Percentiles rank a stretch among this genome's conserved stretches.
These are phyloP conservation scores for Euphorbia peplus DNA, from an alignment of 345 rosid species.

Conservation along the genomic window DNA sequence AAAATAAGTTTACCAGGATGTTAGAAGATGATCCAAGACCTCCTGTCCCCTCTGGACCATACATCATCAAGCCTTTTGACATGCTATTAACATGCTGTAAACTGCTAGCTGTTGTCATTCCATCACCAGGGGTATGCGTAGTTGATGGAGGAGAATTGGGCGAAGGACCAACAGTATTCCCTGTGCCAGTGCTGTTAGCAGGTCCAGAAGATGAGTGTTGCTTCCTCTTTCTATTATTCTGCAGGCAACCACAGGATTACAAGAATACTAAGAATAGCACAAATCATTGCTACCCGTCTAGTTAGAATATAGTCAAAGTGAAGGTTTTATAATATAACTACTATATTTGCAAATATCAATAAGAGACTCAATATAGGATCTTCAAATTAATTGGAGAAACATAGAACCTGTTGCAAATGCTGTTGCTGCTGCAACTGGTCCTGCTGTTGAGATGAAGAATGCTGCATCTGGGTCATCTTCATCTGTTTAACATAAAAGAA, in stretches of 20 bases:
- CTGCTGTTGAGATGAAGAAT: slow-evolving; percentile 53
- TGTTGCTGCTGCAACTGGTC: slow-evolving; percentile 47
- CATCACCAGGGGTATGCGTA: slow-evolving; percentile 68
- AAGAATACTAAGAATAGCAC: not conserved
- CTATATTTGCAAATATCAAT: slow-evolving; percentile 7
- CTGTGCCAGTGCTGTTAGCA: slow-evolving; percentile 63
- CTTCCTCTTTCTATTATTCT: slow-evolving; percentile 58
- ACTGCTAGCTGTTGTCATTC: slow-evolving; percentile 40
- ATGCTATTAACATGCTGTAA: slow-evolving; percentile 39
- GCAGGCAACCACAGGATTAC: slow-evolving; percentile 18
- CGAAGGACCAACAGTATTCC: slow-evolving; percentile 57
- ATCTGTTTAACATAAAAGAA: slow-evolving; percentile 36
- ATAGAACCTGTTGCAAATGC: slow-evolving; percentile 48
- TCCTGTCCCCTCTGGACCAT: slow-evolving; percentile 42
- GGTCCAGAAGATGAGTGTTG: slow-evolving; percentile 61
- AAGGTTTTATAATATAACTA: not conserved
- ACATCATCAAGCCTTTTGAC: slow-evolving; percentile 40
- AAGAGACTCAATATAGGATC: slow-evolving; percentile 3
- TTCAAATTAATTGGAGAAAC: slow-evolving; percentile 10
- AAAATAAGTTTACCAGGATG: slow-evolving; percentile 42
- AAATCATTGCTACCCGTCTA: not conserved
- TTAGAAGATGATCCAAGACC: slow-evolving; percentile 48
- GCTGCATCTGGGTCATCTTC: slow-evolving; percentile 51
- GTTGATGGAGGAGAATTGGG: slow-evolving; percentile 67
- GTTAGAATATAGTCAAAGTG: not conserved